A percentile compares a stretch with the other conserved stretches of the same genome.
Conservation (phyloP, 805 yeast species). For the Phaffomyces thermotolerans region DNA sequence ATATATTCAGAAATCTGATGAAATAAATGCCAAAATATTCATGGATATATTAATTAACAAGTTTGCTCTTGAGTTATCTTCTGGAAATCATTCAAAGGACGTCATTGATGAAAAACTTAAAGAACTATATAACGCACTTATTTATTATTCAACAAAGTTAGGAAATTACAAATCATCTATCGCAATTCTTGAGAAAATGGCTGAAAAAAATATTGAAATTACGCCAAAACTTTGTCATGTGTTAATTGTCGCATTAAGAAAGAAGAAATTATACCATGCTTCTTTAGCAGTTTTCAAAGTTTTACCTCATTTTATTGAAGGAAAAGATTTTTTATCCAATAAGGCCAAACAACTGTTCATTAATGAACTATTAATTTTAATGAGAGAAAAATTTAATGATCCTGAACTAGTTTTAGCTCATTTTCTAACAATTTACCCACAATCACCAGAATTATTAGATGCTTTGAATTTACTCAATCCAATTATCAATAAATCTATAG, state of each 20-base stretch:
- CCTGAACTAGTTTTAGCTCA: slow-evolving; percentile 18
- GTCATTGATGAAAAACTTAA: not conserved
- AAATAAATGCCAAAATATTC: slow-evolving; percentile 3
- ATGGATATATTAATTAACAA: slow-evolving; percentile 8
- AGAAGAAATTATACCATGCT: slow-evolving; percentile 15
- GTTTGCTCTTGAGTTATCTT: too few species aligned
- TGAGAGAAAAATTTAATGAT: slow-evolving; percentile 15
- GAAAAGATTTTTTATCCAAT: not conserved
- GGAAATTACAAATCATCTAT: slow-evolving; percentile 12
- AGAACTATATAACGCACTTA: slow-evolving; percentile 14
- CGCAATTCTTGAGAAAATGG: slow-evolving; percentile 11
- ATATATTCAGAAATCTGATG: slow-evolving; percentile 5
- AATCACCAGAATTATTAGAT: slow-evolving; percentile 7
- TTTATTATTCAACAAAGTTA: slow-evolving; percentile 11
- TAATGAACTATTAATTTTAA: slow-evolving; percentile 13
- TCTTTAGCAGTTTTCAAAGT: slow-evolving; percentile 11
- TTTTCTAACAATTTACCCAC: slow-evolving; percentile 15
- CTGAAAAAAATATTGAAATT: slow-evolving; percentile 6
- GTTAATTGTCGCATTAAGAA: slow-evolving; percentile 13
- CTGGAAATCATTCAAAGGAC: slow-evolving; percentile 1
- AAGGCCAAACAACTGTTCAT: slow-evolving; percentile 3
- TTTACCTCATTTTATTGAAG: slow-evolving; percentile 11
- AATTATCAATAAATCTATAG: slow-evolving; percentile 4
- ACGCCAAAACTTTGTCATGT: slow-evolving; percentile 14
- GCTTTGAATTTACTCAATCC: slow-evolving; percentile 14